Evolutionary conservation across 129 eudicot species (phyloP).

Genomic region (Pulicaria dysenterica): DNA sequence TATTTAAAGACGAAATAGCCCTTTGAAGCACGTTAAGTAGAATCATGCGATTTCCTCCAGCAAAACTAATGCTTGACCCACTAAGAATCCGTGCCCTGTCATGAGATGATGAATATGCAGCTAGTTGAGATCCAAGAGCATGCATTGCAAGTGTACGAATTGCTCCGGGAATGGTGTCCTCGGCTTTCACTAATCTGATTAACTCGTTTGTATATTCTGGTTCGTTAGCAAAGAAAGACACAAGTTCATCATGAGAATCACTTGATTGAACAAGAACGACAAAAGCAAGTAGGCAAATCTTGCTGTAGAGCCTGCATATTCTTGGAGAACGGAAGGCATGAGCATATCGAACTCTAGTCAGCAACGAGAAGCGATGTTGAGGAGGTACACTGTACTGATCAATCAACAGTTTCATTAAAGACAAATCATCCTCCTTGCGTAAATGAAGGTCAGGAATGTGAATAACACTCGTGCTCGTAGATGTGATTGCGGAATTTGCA

Average conservation of each 20-base stretch:
- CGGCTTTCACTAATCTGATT: conserved; percentile 87
- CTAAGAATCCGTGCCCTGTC: conserved; percentile 87
- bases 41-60: conserved; percentile 89
- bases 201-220: conserved; percentile 95
- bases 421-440: conserved; percentile 77
- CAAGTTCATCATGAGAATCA: conserved; percentile 93
- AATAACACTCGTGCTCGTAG: conserved; percentile 60
- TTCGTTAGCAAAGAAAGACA: conserved; percentile 91
- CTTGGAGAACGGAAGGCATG: conserved; percentile 80
- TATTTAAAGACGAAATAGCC: conserved; percentile 77
- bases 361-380: conserved; percentile 80
- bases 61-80: conserved; percentile 91
- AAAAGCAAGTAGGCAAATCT: conserved; percentile 84
- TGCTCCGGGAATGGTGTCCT: conserved; percentile 75
- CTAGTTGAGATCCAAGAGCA: conserved; percentile 92
- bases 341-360: conserved; percentile 92
- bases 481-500: conserved; percentile 40
- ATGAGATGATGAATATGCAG: conserved; percentile 95
- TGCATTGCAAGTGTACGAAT: conserved; percentile 88
- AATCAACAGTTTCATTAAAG: conserved; percentile 67
- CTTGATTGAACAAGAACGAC: conserved; percentile 94
- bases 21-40: conserved; percentile 87
- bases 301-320: conserved; percentile 87
- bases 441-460: conserved; percentile 75
- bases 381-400: conserved; percentile 72